Conservation (phyloP, 768 basidiomycete species). For the Russula ochroleuca region DNA sequence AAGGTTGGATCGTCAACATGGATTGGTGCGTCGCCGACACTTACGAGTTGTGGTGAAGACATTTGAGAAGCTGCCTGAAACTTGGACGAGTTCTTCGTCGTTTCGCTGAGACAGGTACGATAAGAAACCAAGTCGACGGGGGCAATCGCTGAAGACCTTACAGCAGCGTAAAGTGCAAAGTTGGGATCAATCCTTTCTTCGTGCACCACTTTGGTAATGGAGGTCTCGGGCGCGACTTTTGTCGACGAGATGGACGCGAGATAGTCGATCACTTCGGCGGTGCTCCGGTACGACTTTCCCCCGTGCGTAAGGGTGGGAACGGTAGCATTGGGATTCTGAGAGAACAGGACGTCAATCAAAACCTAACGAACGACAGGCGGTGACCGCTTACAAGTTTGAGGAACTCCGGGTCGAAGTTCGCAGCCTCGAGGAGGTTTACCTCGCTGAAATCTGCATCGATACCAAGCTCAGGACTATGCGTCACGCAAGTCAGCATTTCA, state of each 20-base stretch:
- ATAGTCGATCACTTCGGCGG: constrained; percentile 40
- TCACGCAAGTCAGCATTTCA: not conserved
- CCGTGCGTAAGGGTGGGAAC: constrained; percentile 11
- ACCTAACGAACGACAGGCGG: not conserved
- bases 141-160: constrained; percentile 28
- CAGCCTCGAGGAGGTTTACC: constrained; percentile 5
- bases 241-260: constrained; percentile 40
- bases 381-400: constrained; percentile 6
- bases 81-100: constrained; percentile 43
- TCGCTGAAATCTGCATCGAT: constrained; percentile 3
- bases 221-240: constrained; percentile 36
- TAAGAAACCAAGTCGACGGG: not conserved
- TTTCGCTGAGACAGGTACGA: constrained; percentile 36
- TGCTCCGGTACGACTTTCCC: constrained; percentile 35
- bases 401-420: constrained; percentile 7
- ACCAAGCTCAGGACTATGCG: constrained; percentile 6
- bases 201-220: constrained; percentile 42
- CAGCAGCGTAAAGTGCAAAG: constrained; percentile 42
- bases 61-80: constrained; percentile 34
- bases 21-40: constrained; percentile 27
- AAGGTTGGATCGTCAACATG: not conserved
- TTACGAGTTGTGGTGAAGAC: constrained; percentile 40
- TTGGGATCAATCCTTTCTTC: constrained; percentile 49
- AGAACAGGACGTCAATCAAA: not conserved
- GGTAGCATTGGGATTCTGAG: constrained; percentile 24